phyloP scores from a whole-genome alignment of 2,329 filamentous ascomycete species.

The Sphaerulina populicola region DNA sequence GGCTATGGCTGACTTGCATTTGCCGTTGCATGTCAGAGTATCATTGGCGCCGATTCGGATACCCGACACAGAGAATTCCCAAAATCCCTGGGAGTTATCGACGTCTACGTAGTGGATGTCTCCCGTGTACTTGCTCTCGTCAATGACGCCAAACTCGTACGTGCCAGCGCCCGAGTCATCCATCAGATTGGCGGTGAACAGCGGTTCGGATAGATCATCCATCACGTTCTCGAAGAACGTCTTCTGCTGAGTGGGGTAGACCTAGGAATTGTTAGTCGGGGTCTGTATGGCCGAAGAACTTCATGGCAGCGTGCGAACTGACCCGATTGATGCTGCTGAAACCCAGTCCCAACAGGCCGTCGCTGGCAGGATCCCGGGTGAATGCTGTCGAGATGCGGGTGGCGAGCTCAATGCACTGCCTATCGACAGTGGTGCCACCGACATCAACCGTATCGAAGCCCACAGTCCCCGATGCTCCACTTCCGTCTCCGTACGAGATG shows the following conservation, averaged over 20 bases:
- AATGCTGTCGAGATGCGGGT: slow-evolving; percentile 52
- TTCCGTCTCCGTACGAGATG: slow-evolving; percentile 62
- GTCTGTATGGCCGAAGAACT: neutral
- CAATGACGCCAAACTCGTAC: slow-evolving; percentile 68
- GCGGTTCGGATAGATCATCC: slow-evolving; percentile 51
- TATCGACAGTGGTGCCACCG: slow-evolving; percentile 53
- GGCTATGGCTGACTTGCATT: slow-evolving; percentile 37
- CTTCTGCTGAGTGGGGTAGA: slow-evolving; percentile 44
- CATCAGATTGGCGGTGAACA: slow-evolving; percentile 64
- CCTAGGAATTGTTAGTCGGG: slow-evolving; percentile 46
- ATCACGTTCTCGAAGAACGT: slow-evolving; percentile 68
- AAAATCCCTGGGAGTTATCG: slow-evolving; percentile 57
- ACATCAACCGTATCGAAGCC: slow-evolving; percentile 60
- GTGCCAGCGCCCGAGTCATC: slow-evolving; percentile 47
- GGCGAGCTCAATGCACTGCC: slow-evolving; percentile 61
- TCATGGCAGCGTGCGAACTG: neutral
- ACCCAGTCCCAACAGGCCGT: slow-evolving; percentile 62
- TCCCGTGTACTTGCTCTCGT: slow-evolving; percentile 55
- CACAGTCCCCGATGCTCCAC: slow-evolving; percentile 55
- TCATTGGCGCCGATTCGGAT: slow-evolving; percentile 47
- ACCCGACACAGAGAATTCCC: slow-evolving; percentile 54
- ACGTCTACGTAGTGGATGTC: slow-evolving; percentile 54
- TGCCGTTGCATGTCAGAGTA: neutral
- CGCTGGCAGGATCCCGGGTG: slow-evolving; percentile 50
- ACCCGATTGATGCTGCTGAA: slow-evolving; percentile 60